Evolutionary conservation across 2,329 filamentous ascomycete genomes (phyloP).

Genomic region (Spiromastix sp.): DNA sequence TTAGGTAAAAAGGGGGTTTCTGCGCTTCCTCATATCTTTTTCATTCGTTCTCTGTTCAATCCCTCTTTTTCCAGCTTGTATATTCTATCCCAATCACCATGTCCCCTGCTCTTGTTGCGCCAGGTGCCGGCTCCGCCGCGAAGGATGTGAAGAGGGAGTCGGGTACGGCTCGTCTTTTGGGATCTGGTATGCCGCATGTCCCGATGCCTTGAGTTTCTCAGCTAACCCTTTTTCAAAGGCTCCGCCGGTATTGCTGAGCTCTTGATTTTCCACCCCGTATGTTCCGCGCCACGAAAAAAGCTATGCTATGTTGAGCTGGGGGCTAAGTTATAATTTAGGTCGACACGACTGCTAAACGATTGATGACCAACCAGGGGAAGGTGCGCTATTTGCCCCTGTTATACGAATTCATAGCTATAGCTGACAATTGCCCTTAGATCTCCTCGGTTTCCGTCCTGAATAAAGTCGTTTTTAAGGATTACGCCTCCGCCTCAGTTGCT

Average conservation of each 20-base stretch:
- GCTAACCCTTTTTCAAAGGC: slow-evolving; percentile 42
- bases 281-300: slow-evolving; percentile 16
- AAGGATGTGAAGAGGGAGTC: slow-evolving; percentile 75
- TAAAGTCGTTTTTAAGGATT: slow-evolving; percentile 86
- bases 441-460: slow-evolving; percentile 58
- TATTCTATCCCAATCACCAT: background rate
- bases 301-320: background rate
- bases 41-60: background rate
- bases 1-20: too few species aligned
- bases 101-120: slow-evolving; percentile 31
- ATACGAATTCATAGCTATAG: background rate
- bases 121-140: slow-evolving; percentile 35
- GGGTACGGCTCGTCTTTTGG: slow-evolving; percentile 73
- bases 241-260: slow-evolving; percentile 88
- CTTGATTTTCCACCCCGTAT: slow-evolving; percentile 81
- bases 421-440: slow-evolving; percentile 35
- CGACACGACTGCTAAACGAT: slow-evolving; percentile 94
- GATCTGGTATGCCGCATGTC: slow-evolving; percentile 59
- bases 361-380: slow-evolving; percentile 95
- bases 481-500: slow-evolving; percentile 57
- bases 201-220: slow-evolving; percentile 3
- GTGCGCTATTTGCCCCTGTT: slow-evolving; percentile 33
- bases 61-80: background rate
- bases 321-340: slow-evolving; percentile 47
- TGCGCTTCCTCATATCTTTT: background rate